Evolutionary conservation across 768 basidiomycete genomes (phyloP), one percentile per base, ranked within the genome.

Genomic region (Leccinellum luteum): DNA sequence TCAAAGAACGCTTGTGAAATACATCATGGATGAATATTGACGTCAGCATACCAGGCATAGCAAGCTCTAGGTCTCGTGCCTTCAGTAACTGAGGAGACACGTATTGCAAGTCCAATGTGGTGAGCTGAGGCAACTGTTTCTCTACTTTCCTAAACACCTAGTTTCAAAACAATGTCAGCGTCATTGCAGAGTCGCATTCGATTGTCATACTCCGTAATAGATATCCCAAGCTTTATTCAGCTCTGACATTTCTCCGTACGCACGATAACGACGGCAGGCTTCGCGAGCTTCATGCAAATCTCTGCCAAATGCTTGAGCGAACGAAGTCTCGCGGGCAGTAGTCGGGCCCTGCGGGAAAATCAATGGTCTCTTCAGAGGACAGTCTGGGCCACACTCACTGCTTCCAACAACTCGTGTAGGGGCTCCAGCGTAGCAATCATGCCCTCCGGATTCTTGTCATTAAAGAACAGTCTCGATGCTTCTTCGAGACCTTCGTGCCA

Each of bases 401-500:
- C 84, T 74, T 97, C 94, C 19, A 99, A 78, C 79, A 94, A 82
- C 50, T 95, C 90, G 63, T 99, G 97, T 56, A 98, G 76, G 3
- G 95, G 96, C 64, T 94, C 93, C 49, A 99, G 74, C 13, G 85
- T 89, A 23, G 86, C 87, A 65, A 98, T 97, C 97, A 99, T 99
- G 6, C 91, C 97, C 58, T 93, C 90, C 2, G 96, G 89, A 71
- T 99, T 97, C 66, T 93, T 90, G 64, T 98, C 97, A 10, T 92
- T 94, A 79, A 95, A 99, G 76, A 94, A 99, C 48, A 94, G 75
- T 43, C 97, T 84, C 7, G 95, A 97, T 6, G 97, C 97, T 73
- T 99, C 97, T 75, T 99, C 97, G 21, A 99, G 78, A 17, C 93
- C 94, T 75, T 99, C 97, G 65, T 98, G 94, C 97, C 97, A 99